Base-by-base conservation (phyloP, 2,329 filamentous ascomycete species). In the Beauveria sp. region DNA sequence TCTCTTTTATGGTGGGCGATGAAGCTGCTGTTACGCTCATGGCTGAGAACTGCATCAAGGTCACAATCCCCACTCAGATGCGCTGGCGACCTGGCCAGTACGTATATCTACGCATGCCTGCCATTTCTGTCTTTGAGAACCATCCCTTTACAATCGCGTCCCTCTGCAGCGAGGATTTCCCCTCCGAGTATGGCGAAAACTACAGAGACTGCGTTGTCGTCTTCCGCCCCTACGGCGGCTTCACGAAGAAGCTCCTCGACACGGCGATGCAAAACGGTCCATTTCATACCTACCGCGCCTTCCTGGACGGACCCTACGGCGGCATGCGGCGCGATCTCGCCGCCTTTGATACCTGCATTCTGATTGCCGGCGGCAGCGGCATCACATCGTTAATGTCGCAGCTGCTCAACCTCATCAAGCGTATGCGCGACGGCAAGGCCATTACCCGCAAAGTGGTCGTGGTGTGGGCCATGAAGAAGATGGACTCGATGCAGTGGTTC, bases 401-500 rank as follows among this genome's bases (percentile, higher is more conserved):
- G 71, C 80, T 98, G 2, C 81, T 97, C 24, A 91, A 96, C 67
- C 79, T 98, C n/a, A 96, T 97, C 76, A 97, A 96, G 76, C 87
- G 92, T 63, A 96, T 98, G 88, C 87, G 92, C 63, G 93, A 96
- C 70, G 90, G 91, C 55, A 96, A 96, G 74, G 93, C 93, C 40
- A 91, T 96, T 50, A 97, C 93, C 2, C 91, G 89, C 72, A 90
- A 88, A 66, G 88, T 98, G 5, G 88, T 95, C 18, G 90, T 98
- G 1, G 85, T 98, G n/a, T 98, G 93, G 93, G 87, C 93, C 5
- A 79, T 97, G 66, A 96, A 95, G 75, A 86, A 90, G 61, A 86
- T 95, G 16, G 93, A 97, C 73, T 91, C 91, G 1, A 91, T 98
- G 87, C 91, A 97, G 72, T 98, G 93, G 93, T 98, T 97, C 80